Evolutionary conservation across 164 flowering plant species (phyloP), one percentile per base, ranked within the genome.

Genomic region (Brasenia schreberi): DNA sequence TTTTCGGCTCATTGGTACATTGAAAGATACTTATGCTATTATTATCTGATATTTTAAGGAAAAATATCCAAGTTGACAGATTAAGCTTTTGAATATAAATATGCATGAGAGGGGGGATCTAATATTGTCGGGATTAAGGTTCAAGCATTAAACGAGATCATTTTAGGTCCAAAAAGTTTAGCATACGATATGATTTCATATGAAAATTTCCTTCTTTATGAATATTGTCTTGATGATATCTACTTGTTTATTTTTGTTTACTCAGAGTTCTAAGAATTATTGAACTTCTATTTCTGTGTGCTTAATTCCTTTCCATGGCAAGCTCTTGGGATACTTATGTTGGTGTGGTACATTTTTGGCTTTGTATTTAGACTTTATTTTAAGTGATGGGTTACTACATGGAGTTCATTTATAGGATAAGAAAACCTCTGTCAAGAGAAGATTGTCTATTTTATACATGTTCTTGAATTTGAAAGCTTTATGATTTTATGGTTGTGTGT

Each of bases 371-470:
- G 33, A 61, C 39, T 11, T 19, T 18, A 43, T 63, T 71, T 23
- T 44, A 27, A 60, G 71, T 19, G 67, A 61, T 69, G 68, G 64
- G 52, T 19, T 53, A 7, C 49, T 49, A n/a, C 27, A 11, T 65
- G 59, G 4, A 18, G 18, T 7, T 43, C 56, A 19, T 18, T 17
- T 18, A 16, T 43, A 12, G 5, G 5, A 27, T 1, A 19, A 53
- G 4, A 9, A 61, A 18, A 9, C 27, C 66, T 17, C 23, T 4
- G n/a, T 10, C 61, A 23, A 66, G 62, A 52, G 39, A 52, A 44
- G 42, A 58, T 60, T 60, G 62, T 56, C 2, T 23, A 2, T 23
- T 56, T n/a, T n/a, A n/a, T n/a, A n/a, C n/a, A n/a, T n/a, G n/a
- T n/a, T n/a, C n/a, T n/a, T n/a, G n/a, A n/a, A n/a, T n/a, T n/a